Percentiles rank a stretch among this genome's conserved stretches.
Conservation (phyloP, 257 asterid species). For the Forsythia suspensa region DNA sequence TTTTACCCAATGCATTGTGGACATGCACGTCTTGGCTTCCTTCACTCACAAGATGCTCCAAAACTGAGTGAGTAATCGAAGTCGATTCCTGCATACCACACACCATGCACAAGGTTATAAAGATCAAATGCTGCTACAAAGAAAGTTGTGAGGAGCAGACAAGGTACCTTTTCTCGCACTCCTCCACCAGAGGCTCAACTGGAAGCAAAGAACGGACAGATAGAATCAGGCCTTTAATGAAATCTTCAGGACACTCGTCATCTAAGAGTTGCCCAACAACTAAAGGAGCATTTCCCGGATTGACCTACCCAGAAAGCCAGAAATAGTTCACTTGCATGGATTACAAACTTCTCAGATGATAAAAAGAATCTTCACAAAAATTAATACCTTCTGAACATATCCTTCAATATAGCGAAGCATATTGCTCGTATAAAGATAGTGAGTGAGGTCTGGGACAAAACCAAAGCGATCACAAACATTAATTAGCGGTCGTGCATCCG, state of each 20-base stretch:
- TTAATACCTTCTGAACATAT: conserved; percentile 89
- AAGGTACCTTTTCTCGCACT: conserved; percentile 92
- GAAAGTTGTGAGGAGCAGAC: not conserved
- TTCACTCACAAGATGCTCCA: conserved; percentile 99
- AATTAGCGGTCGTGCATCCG: conserved; percentile 96
- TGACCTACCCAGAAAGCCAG: conserved; percentile 59
- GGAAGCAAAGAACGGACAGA: conserved; percentile 99
- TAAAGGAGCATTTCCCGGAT: conserved; percentile 98
- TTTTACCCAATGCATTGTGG: conserved; percentile 98
- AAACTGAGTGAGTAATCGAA: conserved; percentile 94
- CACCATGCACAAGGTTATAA: conserved; percentile 21
- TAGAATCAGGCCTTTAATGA: conserved; percentile 90
- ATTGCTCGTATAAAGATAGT: conserved; percentile 84
- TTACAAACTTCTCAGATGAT: not conserved
- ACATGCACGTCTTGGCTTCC: conserved; percentile 99
- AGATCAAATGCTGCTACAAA: conserved; percentile 10
- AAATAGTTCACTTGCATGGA: conserved; percentile 23
- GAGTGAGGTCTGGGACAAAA: conserved; percentile 97
- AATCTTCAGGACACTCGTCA: conserved; percentile 99
- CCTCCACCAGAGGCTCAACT: conserved; percentile 98
- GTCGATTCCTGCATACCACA: conserved; percentile 76
- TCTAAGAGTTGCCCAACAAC: conserved; percentile 98
- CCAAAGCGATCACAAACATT: conserved; percentile 99
- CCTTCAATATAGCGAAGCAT: conserved; percentile 99
- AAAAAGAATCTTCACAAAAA: not conserved